Percentiles rank a stretch among this genome's conserved stretches.
phyloP scores from a whole-genome alignment of 148 eudicot species.

The Rhododendron simsii region DNA sequence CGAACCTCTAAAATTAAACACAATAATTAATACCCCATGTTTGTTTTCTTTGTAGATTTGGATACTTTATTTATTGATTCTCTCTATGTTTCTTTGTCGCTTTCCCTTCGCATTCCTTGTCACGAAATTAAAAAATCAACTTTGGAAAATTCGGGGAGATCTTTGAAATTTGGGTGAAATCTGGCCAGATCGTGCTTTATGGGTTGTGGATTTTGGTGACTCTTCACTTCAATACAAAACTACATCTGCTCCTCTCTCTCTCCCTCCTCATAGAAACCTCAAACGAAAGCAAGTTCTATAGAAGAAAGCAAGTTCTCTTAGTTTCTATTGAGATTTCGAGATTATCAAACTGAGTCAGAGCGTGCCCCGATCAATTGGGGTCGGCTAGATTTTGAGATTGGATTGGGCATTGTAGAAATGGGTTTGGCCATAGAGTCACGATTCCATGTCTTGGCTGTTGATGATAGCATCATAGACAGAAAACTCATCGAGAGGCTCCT shows the following conservation, averaged over 20 bases:
- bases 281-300: neutral
- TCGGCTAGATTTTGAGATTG: neutral
- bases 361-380: too few relatives aligned
- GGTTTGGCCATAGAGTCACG: constrained; percentile 69
- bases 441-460: constrained; percentile 98
- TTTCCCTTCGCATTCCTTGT: constrained; percentile 28
- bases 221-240: constrained; percentile 27
- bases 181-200: constrained; percentile 75
- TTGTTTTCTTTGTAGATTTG: constrained; percentile 6
- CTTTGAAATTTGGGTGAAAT: constrained; percentile 37
- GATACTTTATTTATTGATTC: constrained; percentile 9
- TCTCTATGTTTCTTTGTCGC: constrained; percentile 12
- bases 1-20: constrained; percentile 6
- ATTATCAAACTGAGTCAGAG: too few relatives aligned
- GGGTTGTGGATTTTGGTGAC: constrained; percentile 54
- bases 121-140: constrained; percentile 25
- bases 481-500: constrained; percentile 86
- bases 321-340: neutral
- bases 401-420: constrained; percentile 36
- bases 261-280: constrained; percentile 11
- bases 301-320: neutral
- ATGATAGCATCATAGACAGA: constrained; percentile 87
- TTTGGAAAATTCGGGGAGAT: constrained; percentile 26
- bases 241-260: constrained; percentile 6
- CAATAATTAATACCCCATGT: constrained; percentile 5